phyloP scores from a whole-genome alignment of 129 eudicot genomes.

The Oenanthe sinensis region DNA sequence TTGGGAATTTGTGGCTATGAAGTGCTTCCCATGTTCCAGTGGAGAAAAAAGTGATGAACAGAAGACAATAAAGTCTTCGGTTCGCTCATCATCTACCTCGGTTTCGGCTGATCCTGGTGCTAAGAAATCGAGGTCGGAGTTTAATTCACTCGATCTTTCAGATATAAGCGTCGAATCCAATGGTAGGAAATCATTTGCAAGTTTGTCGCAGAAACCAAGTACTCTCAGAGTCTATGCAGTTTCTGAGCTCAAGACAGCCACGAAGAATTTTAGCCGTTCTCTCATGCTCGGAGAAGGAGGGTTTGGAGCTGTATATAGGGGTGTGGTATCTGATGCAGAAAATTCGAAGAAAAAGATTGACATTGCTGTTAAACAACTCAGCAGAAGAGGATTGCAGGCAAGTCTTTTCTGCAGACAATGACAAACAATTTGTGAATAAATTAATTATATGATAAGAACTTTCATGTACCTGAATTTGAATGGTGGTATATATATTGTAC shows the following conservation, averaged over 20 bases:
- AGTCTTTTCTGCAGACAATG: neutral
- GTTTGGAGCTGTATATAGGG: slow-evolving; percentile 75
- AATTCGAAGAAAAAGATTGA: slow-evolving; percentile 46
- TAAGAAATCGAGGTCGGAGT: slow-evolving; percentile 46
- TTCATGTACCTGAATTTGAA: neutral
- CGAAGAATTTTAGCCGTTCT: slow-evolving; percentile 67
- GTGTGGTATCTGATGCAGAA: slow-evolving; percentile 31
- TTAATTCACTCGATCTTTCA: slow-evolving; percentile 47
- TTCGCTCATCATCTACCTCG: slow-evolving; percentile 38
- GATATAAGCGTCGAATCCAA: slow-evolving; percentile 53
- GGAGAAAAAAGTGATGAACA: slow-evolving; percentile 41
- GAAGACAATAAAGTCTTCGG: slow-evolving; percentile 39
- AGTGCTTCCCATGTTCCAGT: slow-evolving; percentile 55
- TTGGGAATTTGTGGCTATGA: slow-evolving; percentile 32
- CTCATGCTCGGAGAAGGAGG: slow-evolving; percentile 92
- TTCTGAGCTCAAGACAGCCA: slow-evolving; percentile 56
- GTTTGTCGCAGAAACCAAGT: slow-evolving; percentile 60
- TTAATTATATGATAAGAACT: neutral
- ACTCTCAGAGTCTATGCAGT: slow-evolving; percentile 51
- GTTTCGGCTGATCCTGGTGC: slow-evolving; percentile 36
- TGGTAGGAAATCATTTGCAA: slow-evolving; percentile 43
- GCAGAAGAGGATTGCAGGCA: slow-evolving; percentile 80
- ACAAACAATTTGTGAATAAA: neutral
- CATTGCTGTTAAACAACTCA: slow-evolving; percentile 73
- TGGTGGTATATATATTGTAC: neutral